Base-by-base conservation (phyloP, 108 stramenopile species). In the Craspedostauros australis region DNA sequence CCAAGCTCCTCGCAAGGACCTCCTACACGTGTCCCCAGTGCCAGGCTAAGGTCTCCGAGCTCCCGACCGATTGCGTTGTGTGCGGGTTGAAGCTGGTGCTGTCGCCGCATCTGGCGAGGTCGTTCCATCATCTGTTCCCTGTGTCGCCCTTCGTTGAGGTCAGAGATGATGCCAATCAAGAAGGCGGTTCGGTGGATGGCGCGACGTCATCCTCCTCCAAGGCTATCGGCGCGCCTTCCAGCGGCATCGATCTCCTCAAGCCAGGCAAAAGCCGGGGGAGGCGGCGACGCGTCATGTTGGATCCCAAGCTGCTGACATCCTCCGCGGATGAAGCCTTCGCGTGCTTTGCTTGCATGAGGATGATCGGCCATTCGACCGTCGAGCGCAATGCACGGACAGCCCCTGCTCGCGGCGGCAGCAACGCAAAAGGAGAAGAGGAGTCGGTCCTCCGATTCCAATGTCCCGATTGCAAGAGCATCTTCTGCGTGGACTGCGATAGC, bases 61-160 rank as follows among this genome's bases (percentile, higher is more conserved):
- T 90, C 18, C 88, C 92, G 27, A 66, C 72, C 4, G 82, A 91
- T 63, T 96, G 92, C 72, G 77, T 84, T 36, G 90, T 94, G 5
- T 94, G 92, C 65, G 85, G 88, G 24, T 53, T 96, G 40, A 76
- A 92, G 57, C 68, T 96, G 36, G 88, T 93, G 11, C 38, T 91
- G 36, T 72, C 89, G 23, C 84, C 92, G 1, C 91, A 93, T 50
- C 47, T 96, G 53, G 89, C 92, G 27, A 55, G 92, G 50, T 79
- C 81, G 6, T 93, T 91, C 75, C 95, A 96, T 60, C 95, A 96
- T 60, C 70, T 96, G 47, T 96, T 96, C 50, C 95, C 95, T 7
- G 90, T 93, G 32, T 59, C 84, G 50, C 73, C 76, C 15, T 96
- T 96, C 74, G 25, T 40, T 42, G 88, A 92, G 50, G 47, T 86